Evolutionary conservation across 106 monocot genomes (phyloP).

Genomic region (Acorus gramineus): DNA sequence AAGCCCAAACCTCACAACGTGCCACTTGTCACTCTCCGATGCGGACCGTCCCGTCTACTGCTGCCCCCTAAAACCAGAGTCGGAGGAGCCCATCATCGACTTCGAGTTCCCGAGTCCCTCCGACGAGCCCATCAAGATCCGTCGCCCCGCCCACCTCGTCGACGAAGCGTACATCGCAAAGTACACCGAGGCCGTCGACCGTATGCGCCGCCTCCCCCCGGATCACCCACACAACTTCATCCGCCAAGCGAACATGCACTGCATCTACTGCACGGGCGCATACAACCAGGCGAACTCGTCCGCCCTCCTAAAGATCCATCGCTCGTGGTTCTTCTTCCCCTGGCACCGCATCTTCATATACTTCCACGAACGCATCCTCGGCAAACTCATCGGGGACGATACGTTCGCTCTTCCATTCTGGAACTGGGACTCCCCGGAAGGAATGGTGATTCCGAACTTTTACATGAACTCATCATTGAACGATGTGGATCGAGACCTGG

Average conservation of each 20-base stretch:
- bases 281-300: conserved; percentile 22
- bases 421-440: conserved; percentile 23
- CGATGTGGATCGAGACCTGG: conserved; percentile 1
- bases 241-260: conserved; percentile 27
- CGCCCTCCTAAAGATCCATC: conserved; percentile 15
- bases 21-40: conserved; percentile 7
- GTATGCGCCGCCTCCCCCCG: conserved; percentile 7
- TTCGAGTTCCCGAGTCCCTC: not conserved
- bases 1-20: not conserved
- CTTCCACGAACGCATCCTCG: conserved; percentile 31
- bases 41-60: conserved; percentile 9
- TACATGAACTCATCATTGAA: conserved; percentile 4
- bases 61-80: conserved; percentile 11
- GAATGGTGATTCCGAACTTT: conserved; percentile 19
- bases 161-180: conserved; percentile 18
- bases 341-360: conserved; percentile 24
- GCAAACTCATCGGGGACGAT: conserved; percentile 28
- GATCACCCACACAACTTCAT: conserved; percentile 21
- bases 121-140: conserved; percentile 7
- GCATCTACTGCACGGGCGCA: conserved; percentile 26
- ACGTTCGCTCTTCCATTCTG: conserved; percentile 25
- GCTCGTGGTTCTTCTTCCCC: conserved; percentile 22
- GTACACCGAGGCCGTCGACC: conserved; percentile 11
- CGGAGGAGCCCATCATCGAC: conserved; percentile 4
- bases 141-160: conserved; percentile 14